phyloP scores from a whole-genome alignment of 805 yeast species.

The Hanseniaspora occidentalis region DNA sequence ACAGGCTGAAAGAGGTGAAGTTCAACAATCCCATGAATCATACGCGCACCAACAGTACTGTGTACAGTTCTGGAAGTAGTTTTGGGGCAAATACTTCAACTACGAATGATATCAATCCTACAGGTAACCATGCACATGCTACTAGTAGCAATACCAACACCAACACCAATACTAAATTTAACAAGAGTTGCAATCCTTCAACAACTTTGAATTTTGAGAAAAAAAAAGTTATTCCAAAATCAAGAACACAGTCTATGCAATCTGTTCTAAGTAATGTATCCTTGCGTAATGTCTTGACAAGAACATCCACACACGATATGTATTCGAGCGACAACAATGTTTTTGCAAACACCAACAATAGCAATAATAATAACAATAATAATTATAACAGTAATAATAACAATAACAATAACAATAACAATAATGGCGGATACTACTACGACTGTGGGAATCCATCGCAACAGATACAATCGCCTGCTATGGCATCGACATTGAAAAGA shows the following conservation, averaged over 20 bases:
- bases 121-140: not conserved
- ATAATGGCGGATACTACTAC: slow-evolving; percentile 4
- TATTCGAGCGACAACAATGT: too few species aligned
- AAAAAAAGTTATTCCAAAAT: slow-evolving; percentile 44
- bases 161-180: not conserved
- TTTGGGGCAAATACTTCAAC: not conserved
- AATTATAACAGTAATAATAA: slow-evolving; percentile 5
- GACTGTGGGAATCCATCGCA: slow-evolving; percentile 19
- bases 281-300: slow-evolving; percentile 47
- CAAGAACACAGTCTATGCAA: slow-evolving; percentile 29
- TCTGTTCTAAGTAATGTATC: slow-evolving; percentile 45
- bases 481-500: slow-evolving; percentile 22
- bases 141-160: too few species aligned
- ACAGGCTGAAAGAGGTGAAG: not conserved
- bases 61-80: too few species aligned
- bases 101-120: not conserved
- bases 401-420: slow-evolving; percentile 9
- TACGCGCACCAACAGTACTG: slow-evolving; percentile 2
- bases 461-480: slow-evolving; percentile 31
- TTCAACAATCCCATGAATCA: slow-evolving; percentile 2
- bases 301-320: slow-evolving; percentile 1
- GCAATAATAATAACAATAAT: slow-evolving; percentile 22
- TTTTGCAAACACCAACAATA: slow-evolving; percentile 51
- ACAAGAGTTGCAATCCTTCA: slow-evolving; percentile 8
- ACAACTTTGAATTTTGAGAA: slow-evolving; percentile 32